These are phyloP conservation scores for Fraxinus dipetala DNA, from an alignment of 305 asterid species.

Conservation along the genomic window DNA sequence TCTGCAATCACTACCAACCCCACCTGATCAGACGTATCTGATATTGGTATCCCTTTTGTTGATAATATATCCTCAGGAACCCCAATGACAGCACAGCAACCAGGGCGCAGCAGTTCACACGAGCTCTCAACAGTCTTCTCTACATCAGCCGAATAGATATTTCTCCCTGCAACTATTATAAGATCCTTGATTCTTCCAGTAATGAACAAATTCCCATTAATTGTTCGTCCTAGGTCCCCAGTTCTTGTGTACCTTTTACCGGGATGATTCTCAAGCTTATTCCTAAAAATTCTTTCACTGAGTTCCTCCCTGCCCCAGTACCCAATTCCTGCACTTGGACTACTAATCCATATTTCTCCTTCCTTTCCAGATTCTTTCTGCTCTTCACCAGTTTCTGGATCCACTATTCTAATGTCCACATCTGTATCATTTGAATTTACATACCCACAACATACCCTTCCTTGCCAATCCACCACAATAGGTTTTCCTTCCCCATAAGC, in stretches of 20 bases:
- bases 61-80: conserved; percentile 69
- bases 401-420: conserved; percentile 54
- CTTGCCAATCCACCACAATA: conserved; percentile 72
- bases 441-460: conserved; percentile 73
- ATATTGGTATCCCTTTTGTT: conserved; percentile 50
- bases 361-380: conserved; percentile 43
- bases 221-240: conserved; percentile 64
- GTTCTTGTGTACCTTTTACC: conserved; percentile 54
- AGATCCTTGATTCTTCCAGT: conserved; percentile 87
- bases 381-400: conserved; percentile 59
- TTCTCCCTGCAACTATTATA: conserved; percentile 72
- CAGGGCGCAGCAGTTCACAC: conserved; percentile 67
- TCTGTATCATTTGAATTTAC: conserved; percentile 37
- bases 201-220: conserved; percentile 59
- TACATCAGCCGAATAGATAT: conserved; percentile 70
- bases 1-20: conserved; percentile 83
- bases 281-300: conserved; percentile 50
- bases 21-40: conserved; percentile 60
- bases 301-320: conserved; percentile 66
- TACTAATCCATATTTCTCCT: conserved; percentile 82
- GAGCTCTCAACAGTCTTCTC: conserved; percentile 82
- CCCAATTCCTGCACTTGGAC: conserved; percentile 81
- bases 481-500: conserved; percentile 75
- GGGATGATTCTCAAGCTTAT: conserved; percentile 32
- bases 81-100: conserved; percentile 79